Percentiles rank a stretch among this genome's conserved stretches.
phyloP scores from a whole-genome alignment of 305 asterid species.

The Solanum hybrid region DNA sequence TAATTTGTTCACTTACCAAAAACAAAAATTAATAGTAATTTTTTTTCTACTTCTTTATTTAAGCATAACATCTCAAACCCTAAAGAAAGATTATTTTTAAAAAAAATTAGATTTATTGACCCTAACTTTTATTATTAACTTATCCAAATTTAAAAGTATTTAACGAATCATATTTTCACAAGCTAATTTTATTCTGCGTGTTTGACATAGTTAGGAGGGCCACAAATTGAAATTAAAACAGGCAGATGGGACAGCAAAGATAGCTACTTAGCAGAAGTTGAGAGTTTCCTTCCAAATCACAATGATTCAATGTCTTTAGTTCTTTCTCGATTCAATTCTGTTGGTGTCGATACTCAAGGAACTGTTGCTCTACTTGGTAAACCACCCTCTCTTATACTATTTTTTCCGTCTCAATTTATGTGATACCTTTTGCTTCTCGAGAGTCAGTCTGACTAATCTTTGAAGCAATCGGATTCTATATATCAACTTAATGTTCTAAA shows the following conservation, averaged over 20 bases:
- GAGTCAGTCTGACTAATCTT: not conserved
- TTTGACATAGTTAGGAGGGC: slow-evolving; percentile 59
- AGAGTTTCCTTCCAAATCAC: slow-evolving; percentile 51
- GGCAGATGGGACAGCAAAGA: slow-evolving; percentile 59
- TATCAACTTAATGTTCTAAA: not conserved
- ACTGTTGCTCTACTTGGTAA: slow-evolving; percentile 59
- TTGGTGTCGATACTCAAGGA: slow-evolving; percentile 56
- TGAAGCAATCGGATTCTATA: not conserved
- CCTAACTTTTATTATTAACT: not conserved
- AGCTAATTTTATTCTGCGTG: not conserved
- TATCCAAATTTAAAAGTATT: not conserved
- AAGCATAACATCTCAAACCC: not conserved
- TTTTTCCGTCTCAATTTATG: not conserved
- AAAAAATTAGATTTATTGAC: not conserved
- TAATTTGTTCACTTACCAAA: not conserved
- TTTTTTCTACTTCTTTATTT: not conserved
- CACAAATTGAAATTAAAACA: slow-evolving; percentile 48
- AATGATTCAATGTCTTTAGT: slow-evolving; percentile 43
- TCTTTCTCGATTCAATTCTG: slow-evolving; percentile 40
- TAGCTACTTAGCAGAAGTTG: slow-evolving; percentile 34
- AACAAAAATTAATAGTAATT: not conserved
- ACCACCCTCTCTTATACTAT: accelerated
- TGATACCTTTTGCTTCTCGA: accelerated
- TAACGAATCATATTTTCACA: not conserved
- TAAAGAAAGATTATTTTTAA: not conserved